Evolutionary conservation across 768 basidiomycete species (phyloP).

Genomic region (Naganishia friedmannii): DNA sequence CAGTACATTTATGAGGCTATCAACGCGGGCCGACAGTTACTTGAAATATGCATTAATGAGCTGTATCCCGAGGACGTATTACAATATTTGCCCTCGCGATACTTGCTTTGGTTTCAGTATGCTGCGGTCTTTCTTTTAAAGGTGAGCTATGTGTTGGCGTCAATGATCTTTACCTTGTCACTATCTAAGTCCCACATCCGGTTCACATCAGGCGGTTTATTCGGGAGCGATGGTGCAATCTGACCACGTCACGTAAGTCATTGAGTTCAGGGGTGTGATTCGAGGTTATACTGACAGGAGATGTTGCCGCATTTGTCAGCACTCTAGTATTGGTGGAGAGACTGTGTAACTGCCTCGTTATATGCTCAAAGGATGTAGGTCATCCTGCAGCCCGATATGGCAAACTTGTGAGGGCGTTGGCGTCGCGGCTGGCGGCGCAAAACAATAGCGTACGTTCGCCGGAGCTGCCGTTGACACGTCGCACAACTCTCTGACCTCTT

Average conservation of each 20-base stretch:
- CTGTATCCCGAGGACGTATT: constrained; percentile 42
- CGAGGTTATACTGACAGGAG: not conserved
- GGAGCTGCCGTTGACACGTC: not conserved
- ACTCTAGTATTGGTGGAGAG: constrained; percentile 43
- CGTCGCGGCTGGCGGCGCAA: constrained; percentile 43
- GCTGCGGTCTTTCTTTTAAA: constrained; percentile 46
- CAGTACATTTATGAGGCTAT: constrained; percentile 50
- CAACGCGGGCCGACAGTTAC: constrained; percentile 43
- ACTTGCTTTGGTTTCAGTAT: constrained; percentile 47
- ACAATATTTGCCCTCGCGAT: constrained; percentile 43
- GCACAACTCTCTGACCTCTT: not conserved
- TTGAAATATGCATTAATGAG: constrained; percentile 40
- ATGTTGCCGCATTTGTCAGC: constrained; percentile 29
- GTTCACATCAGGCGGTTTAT: constrained; percentile 35
- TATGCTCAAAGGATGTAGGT: constrained; percentile 41
- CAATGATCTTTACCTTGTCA: not conserved
- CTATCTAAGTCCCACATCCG: not conserved
- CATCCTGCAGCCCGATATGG: constrained; percentile 48
- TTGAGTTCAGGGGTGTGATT: too few species aligned
- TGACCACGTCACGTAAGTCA: constrained; percentile 41
- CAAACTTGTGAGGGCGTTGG: constrained; percentile 42
- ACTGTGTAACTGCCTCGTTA: constrained; percentile 42
- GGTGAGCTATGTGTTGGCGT: constrained; percentile 1
- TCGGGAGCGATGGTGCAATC: constrained; percentile 42
- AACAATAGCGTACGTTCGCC: constrained; percentile 41